Evolutionary conservation across 2,329 filamentous ascomycete species (phyloP), one percentile per base, ranked within the genome.

Genomic region (Colletotrichum musae): DNA sequence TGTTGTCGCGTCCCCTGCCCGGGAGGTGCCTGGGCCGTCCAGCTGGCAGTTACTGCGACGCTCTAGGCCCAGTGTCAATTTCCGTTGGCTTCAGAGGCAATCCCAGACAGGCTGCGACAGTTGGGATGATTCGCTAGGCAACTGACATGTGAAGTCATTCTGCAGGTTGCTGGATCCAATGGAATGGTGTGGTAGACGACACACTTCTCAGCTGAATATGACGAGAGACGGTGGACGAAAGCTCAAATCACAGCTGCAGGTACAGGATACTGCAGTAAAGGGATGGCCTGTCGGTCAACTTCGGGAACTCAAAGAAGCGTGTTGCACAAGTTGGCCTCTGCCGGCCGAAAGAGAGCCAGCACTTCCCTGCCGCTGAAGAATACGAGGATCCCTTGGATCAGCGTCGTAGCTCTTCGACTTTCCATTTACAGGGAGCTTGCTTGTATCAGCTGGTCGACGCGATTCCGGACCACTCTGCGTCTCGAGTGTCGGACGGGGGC

Each of bases 201-300:
- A 12, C 4, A 7, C 47, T 26, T 18, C 21, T 58, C 28, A 58
- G 28, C 41, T 59, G 41, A 39, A 28, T n/a, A 54, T 48, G 41
- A 48, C 36, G 43, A 50, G 45, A 57, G 57, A 43, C 13, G 52
- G 56, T 41, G 57, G 52, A 68, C 18, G 24, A 24, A 13, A 58
- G 57, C 45, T 26, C 63, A 61, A 61, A 68, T 68, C 52, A 68
- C n/a, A 28, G 57, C 57, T 63, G 52, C 64, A 63, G 58, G 43
- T 67, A 63, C 53, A 58, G 64, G 45, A 58, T 68, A 32, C 12
- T 18, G 45, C 68, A 58, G 26, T 28, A 39, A 53, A 48, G 48
- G 68, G 64, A 48, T 62, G 28, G 45, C 63, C 18, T 63, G 52
- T 48, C 45, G 28, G 53, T 45, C 21, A 21, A 28, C 7, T 51